Evolutionary conservation across 495 filamentous ascomycete species (phyloP).

Genomic region (Letharia lupina): DNA sequence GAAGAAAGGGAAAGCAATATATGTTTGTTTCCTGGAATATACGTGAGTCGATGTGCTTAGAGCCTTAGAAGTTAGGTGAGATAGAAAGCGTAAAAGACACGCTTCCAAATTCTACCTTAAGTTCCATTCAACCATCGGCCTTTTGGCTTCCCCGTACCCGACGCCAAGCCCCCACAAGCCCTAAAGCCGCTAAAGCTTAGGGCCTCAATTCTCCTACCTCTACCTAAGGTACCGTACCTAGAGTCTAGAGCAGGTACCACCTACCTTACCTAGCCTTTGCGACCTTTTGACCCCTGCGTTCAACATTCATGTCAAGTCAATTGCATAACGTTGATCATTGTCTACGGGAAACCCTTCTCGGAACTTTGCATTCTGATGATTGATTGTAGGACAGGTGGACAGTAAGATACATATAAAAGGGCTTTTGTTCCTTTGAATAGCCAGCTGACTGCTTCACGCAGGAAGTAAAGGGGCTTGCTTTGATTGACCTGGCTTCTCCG

Average conservation of each 20-base stretch:
- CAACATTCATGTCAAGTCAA: too few relatives aligned
- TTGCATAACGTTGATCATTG: too few relatives aligned
- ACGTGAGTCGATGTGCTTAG: background rate
- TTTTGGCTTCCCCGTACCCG: constrained; percentile 3
- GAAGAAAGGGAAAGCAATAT: constrained; percentile 9
- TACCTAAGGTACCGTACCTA: too few relatives aligned
- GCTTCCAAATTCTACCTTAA: constrained; percentile 22
- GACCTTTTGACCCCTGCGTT: too few relatives aligned
- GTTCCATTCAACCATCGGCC: constrained; percentile 8
- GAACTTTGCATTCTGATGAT: too few relatives aligned
- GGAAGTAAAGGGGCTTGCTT: background rate
- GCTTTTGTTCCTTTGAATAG: background rate
- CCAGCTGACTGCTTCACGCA: background rate
- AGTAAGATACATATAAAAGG: background rate
- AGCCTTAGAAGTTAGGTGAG: background rate
- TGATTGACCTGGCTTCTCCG: background rate
- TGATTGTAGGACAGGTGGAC: too few relatives aligned
- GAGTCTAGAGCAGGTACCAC: too few relatives aligned
- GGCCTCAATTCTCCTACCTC: too few relatives aligned
- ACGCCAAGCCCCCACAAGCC: constrained; percentile 9
- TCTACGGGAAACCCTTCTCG: too few relatives aligned
- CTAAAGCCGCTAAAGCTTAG: background rate
- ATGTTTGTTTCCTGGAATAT: background rate
- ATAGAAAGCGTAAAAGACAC: constrained; percentile 16
- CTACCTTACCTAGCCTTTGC: too few relatives aligned